A percentile compares a stretch with the other conserved stretches of the same genome.
These are phyloP conservation scores for Erodium moschatum DNA, from an alignment of 441 rosid species.

Conservation along the genomic window DNA sequence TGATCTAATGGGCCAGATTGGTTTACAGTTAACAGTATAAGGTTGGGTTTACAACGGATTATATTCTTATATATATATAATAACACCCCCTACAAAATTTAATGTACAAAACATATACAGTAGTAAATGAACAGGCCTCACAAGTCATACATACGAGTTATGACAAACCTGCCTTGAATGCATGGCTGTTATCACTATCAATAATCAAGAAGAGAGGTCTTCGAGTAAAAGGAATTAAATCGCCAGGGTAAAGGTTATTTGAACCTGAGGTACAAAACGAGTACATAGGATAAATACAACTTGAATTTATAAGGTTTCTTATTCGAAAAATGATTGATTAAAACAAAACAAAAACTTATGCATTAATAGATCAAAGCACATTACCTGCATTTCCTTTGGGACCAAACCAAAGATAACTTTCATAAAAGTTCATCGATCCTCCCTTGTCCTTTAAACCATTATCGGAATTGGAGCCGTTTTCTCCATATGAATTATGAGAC, in stretches of 20 bases:
- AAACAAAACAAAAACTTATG: conserved; percentile 2
- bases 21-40: no score
- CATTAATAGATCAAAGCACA: background rate
- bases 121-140: conserved; percentile 20
- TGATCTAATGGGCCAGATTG: no score
- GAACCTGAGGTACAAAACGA: conserved; percentile 38
- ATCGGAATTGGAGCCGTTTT: conserved; percentile 38
- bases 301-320: background rate
- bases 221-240: conserved; percentile 86
- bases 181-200: conserved; percentile 89
- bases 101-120: background rate
- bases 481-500: conserved; percentile 40
- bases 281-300: background rate
- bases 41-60: no score
- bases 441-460: conserved; percentile 46
- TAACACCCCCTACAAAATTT: no score
- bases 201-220: conserved; percentile 81
- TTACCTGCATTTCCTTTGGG: conserved; percentile 62
- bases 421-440: conserved; percentile 33
- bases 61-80: no score
- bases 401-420: conserved; percentile 61
- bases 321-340: background rate
- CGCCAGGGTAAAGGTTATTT: conserved; percentile 73
- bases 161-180: conserved; percentile 99
- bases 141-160: conserved; percentile 37